These are phyloP conservation scores for Xanthoconium purpureum DNA, from an alignment of 768 basidiomycete species.

Conservation along the genomic window DNA sequence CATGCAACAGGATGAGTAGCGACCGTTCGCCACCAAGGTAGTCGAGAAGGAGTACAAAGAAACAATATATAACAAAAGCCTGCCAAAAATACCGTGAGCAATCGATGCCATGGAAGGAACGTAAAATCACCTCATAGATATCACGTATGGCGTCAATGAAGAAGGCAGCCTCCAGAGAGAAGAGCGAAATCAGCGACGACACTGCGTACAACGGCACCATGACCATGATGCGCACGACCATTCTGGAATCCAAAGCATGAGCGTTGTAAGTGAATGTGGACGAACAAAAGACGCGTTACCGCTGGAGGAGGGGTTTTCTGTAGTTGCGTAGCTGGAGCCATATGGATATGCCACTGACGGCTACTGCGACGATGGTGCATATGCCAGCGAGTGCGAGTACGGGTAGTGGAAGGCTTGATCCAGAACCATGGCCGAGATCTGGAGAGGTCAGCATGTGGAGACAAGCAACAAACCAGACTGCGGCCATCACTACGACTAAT, in stretches of 20 bases:
- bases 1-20: constrained; percentile 87
- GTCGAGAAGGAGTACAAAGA: constrained; percentile 77
- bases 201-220: constrained; percentile 96
- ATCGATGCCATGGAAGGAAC: not conserved
- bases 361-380: constrained; percentile 65
- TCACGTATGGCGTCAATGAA: constrained; percentile 94
- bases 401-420: constrained; percentile 54
- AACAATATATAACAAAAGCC: constrained; percentile 95
- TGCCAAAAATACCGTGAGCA: constrained; percentile 24
- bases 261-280: constrained; percentile 1
- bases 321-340: constrained; percentile 84
- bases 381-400: constrained; percentile 63
- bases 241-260: constrained; percentile 40
- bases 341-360: constrained; percentile 72
- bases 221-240: constrained; percentile 93
- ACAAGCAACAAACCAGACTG: no score
- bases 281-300: constrained; percentile 40
- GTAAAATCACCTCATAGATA: constrained; percentile 79
- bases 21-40: constrained; percentile 94
- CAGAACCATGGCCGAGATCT: constrained; percentile 44
- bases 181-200: constrained; percentile 87
- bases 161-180: constrained; percentile 93
- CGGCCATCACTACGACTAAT: not conserved
- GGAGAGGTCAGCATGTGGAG: constrained; percentile 4
- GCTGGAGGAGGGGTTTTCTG: constrained; percentile 73